Evolutionary conservation across 2,329 filamentous ascomycete species (phyloP).

Genomic region (Fonsecaea pedrosoi): DNA sequence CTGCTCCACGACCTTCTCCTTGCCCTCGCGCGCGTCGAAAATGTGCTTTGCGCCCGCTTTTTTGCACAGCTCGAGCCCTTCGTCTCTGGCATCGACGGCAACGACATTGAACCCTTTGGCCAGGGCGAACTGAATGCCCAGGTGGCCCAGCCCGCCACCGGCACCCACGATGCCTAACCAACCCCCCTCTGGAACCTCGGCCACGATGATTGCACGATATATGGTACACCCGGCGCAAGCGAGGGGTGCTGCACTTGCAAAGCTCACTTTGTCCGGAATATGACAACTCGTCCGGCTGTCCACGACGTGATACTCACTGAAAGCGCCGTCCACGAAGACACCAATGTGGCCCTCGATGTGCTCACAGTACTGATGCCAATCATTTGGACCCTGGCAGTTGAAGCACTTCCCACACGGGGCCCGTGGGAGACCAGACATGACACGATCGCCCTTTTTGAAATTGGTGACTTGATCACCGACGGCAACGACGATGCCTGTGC

Average conservation of each 20-base stretch:
- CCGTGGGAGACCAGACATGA: conserved; percentile 63
- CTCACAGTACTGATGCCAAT: conserved; percentile 61
- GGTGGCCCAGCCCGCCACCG: conserved; percentile 62
- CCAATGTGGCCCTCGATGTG: conserved; percentile 56
- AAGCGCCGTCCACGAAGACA: conserved; percentile 59
- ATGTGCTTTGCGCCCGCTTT: conserved; percentile 59
- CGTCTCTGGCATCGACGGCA: conserved; percentile 62
- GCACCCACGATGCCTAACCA: conserved; percentile 57
- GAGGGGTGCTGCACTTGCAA: conserved; percentile 62
- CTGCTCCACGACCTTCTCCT: conserved; percentile 56
- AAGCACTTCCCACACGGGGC: conserved; percentile 61
- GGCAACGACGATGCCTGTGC: conserved; percentile 61
- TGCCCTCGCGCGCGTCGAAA: conserved; percentile 59
- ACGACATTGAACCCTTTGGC: conserved; percentile 59
- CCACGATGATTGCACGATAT: conserved; percentile 56
- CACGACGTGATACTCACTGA: conserved; percentile 63
- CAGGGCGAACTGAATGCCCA: conserved; percentile 61
- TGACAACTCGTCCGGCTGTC: conserved; percentile 56
- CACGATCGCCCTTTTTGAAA: conserved; percentile 60
- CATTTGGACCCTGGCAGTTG: conserved; percentile 58
- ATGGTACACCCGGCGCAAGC: conserved; percentile 63
- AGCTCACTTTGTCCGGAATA: conserved; percentile 58
- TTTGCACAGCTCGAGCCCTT: conserved; percentile 57
- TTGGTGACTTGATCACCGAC: conserved; percentile 51
- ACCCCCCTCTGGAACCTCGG: conserved; percentile 46